These are phyloP conservation scores for Euphorbia schlechtendalii DNA, from an alignment of 441 rosid species.

Conservation along the genomic window DNA sequence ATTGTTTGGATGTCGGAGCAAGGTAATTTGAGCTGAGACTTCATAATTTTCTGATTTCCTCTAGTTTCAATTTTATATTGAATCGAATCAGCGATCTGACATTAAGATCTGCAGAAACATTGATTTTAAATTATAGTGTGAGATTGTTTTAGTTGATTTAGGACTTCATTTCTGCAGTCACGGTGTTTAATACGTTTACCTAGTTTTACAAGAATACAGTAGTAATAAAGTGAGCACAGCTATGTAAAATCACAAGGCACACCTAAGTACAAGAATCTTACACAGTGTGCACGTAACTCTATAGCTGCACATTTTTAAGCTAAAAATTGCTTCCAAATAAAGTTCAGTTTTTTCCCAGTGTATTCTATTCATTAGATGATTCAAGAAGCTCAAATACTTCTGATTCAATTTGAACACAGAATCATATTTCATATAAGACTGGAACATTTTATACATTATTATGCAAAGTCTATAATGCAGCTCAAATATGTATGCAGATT, in stretches of 20 bases:
- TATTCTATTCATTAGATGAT: neutral
- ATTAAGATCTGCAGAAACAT: neutral
- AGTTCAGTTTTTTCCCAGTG: neutral
- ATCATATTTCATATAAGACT: no score
- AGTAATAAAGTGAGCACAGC: neutral
- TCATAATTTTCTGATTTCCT: neutral
- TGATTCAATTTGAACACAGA: neutral
- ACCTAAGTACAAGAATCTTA: neutral
- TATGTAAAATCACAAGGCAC: neutral
- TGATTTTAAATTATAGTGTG: neutral
- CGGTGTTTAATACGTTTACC: neutral
- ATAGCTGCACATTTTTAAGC: neutral
- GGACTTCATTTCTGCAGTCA: neutral
- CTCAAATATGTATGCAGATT: neutral
- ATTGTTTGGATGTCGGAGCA: neutral
- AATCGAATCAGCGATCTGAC: neutral
- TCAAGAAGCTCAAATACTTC: neutral
- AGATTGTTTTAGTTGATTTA: neutral
- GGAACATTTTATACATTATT: no score
- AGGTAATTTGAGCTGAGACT: neutral
- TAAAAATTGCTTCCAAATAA: neutral
- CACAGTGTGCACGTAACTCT: neutral
- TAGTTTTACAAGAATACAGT: neutral
- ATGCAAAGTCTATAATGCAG: neutral
- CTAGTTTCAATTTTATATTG: neutral